phyloP scores from a whole-genome alignment of 2,329 filamentous ascomycete genomes.

The Ophiostoma perfectum region DNA sequence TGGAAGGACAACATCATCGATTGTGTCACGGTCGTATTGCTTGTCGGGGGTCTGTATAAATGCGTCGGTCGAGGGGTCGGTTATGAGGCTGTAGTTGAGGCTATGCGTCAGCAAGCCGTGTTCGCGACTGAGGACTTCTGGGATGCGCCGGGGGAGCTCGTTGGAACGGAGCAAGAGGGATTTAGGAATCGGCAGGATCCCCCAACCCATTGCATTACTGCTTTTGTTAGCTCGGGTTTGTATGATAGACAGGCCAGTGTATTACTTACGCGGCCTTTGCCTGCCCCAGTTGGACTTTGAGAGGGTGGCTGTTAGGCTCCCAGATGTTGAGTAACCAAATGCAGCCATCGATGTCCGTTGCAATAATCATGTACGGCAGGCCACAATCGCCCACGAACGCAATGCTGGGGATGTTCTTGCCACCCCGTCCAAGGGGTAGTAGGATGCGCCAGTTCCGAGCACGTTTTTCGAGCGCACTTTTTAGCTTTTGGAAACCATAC shows the following conservation, averaged over 20 bases:
- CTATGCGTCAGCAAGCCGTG: constrained; percentile 1
- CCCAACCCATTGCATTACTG: neutral
- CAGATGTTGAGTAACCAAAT: constrained; percentile 51
- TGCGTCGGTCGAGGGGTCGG: neutral
- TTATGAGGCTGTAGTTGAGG: neutral
- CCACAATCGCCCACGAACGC: constrained; percentile 45
- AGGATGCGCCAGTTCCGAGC: constrained; percentile 48
- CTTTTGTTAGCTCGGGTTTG: too few species aligned
- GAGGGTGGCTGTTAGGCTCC: constrained; percentile 33
- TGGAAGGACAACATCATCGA: too few species aligned
- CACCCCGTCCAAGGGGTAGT: constrained; percentile 37
- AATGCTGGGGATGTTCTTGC: constrained; percentile 50
- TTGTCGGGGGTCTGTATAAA: neutral
- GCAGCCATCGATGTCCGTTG: constrained; percentile 46
- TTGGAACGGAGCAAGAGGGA: neutral
- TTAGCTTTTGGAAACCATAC: constrained; percentile 23
- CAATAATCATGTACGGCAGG: constrained; percentile 44
- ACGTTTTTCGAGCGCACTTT: constrained; percentile 38
- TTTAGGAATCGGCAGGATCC: neutral
- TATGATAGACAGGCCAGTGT: too few species aligned
- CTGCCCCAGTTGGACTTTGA: constrained; percentile 28
- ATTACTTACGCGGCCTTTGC: neutral
- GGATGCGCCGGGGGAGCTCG: neutral
- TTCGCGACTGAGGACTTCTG: neutral
- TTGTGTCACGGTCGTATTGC: too few species aligned